Base-by-base conservation (phyloP, 106 monocot genomes). In the Amphibolis antarctica region DNA sequence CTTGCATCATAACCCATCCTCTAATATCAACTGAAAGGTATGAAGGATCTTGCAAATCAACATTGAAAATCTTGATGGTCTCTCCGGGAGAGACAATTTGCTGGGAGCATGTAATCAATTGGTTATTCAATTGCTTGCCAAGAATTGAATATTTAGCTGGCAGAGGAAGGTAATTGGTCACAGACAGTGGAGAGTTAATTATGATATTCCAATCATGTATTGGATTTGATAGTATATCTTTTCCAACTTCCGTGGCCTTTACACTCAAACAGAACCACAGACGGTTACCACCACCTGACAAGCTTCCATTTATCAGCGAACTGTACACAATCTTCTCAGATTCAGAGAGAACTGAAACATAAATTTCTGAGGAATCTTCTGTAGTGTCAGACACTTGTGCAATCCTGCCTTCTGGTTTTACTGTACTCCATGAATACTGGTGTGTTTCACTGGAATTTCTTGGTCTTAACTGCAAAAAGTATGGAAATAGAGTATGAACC, bases 191-290 rank as follows among this genome's bases (percentile, higher is more conserved):
- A 12, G 91, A 78, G 12, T 77, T 64, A 30, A 98, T 73, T 51
- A 71, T 62, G 51, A 98, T 78, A n/a, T 80, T 85, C 98, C 98
- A 98, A 63, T 98, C 91, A 72, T 88, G 77, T 78, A 98, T 91
- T 22, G 91, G 82, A 69, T 87, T 71, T 63, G 75, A 78, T 52
- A 79, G 78, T 49, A 88, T 72, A 79, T 98, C 98, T 79, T 98
- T 91, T 45, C 91, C 87, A 66, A 98, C 87, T 68, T 98, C 91
- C 50, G 66, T 81, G 13, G 87, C 74, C 56, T 79, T 63, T 69
- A 85, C 79, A 59, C 80, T 83, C 66, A 79, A 69, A 65, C 78
- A 87, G 85, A 98, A 91, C 98, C 98, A 98, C 60, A 87, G 74
- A 20, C 80, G 77, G 42, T 58, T 56, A 49, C 36, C 21, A 58